phyloP scores from a whole-genome alignment of 208 protist species.

The Crithidia sp. region DNA sequence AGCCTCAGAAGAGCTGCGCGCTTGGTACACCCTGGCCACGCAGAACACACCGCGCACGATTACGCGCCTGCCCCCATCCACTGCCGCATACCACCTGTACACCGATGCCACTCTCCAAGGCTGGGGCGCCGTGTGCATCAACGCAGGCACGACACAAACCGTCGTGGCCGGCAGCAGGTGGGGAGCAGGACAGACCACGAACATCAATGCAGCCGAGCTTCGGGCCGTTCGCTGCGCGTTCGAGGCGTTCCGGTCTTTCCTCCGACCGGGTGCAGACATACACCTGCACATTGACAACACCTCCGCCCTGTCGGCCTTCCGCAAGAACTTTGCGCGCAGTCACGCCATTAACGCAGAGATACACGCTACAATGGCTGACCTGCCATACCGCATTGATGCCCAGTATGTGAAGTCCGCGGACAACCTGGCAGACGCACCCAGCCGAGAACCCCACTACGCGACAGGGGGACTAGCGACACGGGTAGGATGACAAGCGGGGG shows the following conservation, averaged over 20 bases:
- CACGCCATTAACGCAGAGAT: conserved; percentile 22
- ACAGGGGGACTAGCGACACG: background rate
- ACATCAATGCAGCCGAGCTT: background rate
- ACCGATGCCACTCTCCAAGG: no score
- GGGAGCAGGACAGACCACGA: no score
- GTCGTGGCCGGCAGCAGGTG: no score
- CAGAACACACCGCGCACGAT: no score
- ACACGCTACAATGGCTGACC: background rate
- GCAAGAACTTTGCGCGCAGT: conserved; percentile 8
- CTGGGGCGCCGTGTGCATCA: no score
- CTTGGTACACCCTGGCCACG: no score
- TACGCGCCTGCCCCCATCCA: no score
- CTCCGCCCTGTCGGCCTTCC: conserved; percentile 20
- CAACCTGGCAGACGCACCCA: conserved; percentile 14
- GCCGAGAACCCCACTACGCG: background rate
- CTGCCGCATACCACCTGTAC: no score
- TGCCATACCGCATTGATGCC: background rate
- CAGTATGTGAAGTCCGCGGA: conserved; percentile 3
- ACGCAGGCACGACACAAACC: no score
- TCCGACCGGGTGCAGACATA: background rate
- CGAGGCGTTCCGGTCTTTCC: background rate
- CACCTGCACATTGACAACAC: conserved; percentile 32
- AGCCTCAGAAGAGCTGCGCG: no score
- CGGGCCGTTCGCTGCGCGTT: conserved; percentile 21
- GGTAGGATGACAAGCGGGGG: no score